phyloP scores from a whole-genome alignment of 2,329 filamentous ascomycete species.

The Thermothelomyces thermophilus region DNA sequence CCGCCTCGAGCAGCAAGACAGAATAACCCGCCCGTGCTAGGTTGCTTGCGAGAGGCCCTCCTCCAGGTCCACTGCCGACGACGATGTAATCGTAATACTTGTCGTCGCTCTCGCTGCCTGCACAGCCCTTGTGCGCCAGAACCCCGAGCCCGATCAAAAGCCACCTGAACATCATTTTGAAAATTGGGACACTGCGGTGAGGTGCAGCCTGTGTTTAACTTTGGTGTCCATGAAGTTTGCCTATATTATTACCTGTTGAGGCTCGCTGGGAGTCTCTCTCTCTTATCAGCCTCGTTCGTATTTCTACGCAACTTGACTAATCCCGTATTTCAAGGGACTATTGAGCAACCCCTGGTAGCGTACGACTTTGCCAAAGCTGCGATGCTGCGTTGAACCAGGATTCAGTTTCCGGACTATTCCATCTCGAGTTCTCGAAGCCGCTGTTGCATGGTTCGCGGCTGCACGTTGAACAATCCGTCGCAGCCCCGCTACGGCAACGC shows the following conservation, averaged over 20 bases:
- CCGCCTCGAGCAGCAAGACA: conserved; percentile 49
- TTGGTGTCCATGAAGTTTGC: no score
- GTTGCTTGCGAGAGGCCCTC: conserved; percentile 44
- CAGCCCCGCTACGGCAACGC: neutral
- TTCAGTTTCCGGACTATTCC: neutral
- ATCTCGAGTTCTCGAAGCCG: neutral
- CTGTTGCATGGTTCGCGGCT: no score
- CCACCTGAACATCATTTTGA: neutral
- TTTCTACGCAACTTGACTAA: no score
- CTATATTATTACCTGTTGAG: no score
- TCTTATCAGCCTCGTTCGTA: no score
- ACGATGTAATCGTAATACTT: conserved; percentile 43
- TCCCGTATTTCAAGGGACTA: no score
- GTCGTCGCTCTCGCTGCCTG: neutral
- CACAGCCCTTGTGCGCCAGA: neutral
- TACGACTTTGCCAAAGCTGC: neutral
- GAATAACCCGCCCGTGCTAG: conserved; percentile 46
- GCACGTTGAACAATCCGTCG: neutral
- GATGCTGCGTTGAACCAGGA: neutral
- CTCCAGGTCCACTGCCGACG: conserved; percentile 47
- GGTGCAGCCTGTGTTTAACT: no score
- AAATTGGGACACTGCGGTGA: neutral
- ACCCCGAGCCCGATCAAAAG: neutral
- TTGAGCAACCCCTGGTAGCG: no score
- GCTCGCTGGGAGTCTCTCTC: no score